Evolutionary conservation across 73 alveolate genomes (phyloP).

Genomic region (Tetrahymena elliotti): DNA sequence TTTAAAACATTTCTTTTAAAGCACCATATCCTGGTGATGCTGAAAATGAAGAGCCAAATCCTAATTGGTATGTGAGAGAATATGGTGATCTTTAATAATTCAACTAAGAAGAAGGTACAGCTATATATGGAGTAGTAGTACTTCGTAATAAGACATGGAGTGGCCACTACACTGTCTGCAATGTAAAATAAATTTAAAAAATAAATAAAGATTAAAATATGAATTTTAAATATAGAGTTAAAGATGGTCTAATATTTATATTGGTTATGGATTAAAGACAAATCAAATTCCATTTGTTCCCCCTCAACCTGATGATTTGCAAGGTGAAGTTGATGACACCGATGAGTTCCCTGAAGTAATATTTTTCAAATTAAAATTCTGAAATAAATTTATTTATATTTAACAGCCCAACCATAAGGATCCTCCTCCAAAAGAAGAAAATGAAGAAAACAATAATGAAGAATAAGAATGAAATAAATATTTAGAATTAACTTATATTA

Average conservation of each 20-base stretch:
- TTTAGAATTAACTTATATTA: not conserved
- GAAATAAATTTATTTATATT: not conserved
- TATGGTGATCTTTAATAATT: constrained; percentile 73
- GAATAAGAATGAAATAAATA: not conserved
- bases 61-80: constrained; percentile 54
- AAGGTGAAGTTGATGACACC: constrained; percentile 59
- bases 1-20: constrained; percentile 37
- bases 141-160: constrained; percentile 92
- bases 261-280: constrained; percentile 89
- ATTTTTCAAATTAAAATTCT: constrained; percentile 2
- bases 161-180: constrained; percentile 77
- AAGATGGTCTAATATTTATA: constrained; percentile 65
- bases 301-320: constrained; percentile 61
- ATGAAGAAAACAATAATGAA: constrained; percentile 3
- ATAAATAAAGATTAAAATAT: not conserved
- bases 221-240: constrained; percentile 43
- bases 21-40: constrained; percentile 2
- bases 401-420: not conserved
- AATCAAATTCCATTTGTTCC: constrained; percentile 71
- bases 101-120: constrained; percentile 68
- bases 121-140: constrained; percentile 67
- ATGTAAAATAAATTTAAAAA: not conserved
- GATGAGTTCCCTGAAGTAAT: constrained; percentile 77
- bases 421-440: constrained; percentile 3
- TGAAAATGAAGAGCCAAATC: constrained; percentile 40